Conservation (phyloP, 2,329 filamentous ascomycete genomes). For the Nectriaceae sp. region DNA sequence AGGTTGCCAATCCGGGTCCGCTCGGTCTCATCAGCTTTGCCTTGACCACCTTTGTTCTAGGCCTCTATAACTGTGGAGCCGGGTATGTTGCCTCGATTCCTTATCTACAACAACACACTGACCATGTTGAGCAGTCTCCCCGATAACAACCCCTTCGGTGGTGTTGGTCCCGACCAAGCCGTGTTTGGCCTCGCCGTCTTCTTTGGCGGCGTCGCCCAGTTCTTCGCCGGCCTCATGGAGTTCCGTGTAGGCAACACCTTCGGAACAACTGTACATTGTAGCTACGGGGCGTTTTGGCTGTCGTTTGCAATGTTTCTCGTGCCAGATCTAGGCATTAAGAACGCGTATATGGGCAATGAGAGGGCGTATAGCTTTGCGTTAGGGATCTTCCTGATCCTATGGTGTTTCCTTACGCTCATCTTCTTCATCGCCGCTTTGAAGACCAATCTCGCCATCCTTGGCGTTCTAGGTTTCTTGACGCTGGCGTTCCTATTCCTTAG, state of each 20-base stretch:
- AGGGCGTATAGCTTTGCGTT: conserved; percentile 50
- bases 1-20: conserved; percentile 61
- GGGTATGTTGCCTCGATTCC: conserved; percentile 45
- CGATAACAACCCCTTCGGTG: conserved; percentile 33
- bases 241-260: conserved; percentile 61
- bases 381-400: conserved; percentile 59
- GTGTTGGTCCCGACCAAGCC: conserved; percentile 37
- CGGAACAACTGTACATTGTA: conserved; percentile 61
- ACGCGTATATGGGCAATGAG: conserved; percentile 41
- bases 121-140: conserved; percentile 30
- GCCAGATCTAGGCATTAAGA: conserved; percentile 51
- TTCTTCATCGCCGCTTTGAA: conserved; percentile 57
- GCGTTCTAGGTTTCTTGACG: conserved; percentile 59
- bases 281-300: conserved; percentile 65
- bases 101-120: neutral
- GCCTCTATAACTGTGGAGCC: conserved; percentile 46
- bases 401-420: conserved; percentile 60
- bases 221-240: conserved; percentile 63
- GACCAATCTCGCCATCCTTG: conserved; percentile 60
- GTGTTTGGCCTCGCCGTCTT: conserved; percentile 40
- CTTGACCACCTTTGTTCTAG: conserved; percentile 64
- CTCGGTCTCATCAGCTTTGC: conserved; percentile 65
- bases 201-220: conserved; percentile 69
- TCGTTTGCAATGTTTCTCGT: conserved; percentile 59
- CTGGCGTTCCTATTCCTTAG: conserved; percentile 61